These are phyloP conservation scores for Thielaviopsis ethacetica DNA, from an alignment of 2,329 filamentous ascomycete genomes.

Conservation along the genomic window DNA sequence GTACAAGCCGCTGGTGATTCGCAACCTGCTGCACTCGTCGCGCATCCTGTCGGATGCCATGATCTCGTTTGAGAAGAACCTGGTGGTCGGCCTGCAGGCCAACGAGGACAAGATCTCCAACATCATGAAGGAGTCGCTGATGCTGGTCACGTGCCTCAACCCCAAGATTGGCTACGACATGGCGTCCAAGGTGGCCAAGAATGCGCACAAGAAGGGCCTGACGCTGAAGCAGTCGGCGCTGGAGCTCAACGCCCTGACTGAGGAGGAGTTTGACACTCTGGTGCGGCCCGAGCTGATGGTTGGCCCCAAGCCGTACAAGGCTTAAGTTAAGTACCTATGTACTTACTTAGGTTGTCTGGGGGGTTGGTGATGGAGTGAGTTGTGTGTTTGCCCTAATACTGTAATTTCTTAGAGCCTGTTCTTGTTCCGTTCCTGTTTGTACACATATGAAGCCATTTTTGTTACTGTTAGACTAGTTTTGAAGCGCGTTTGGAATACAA, in stretches of 20 bases:
- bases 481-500: neutral
- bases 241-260: conserved; percentile 76
- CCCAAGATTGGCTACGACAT: conserved; percentile 95
- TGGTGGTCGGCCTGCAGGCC: conserved; percentile 73
- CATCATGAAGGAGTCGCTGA: conserved; percentile 93
- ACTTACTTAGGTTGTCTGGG: no score
- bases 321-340: conserved; percentile 27
- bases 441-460: neutral
- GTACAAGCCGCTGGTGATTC: conserved; percentile 93
- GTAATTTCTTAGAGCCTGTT: neutral
- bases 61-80: conserved; percentile 87
- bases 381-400: neutral
- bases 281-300: conserved; percentile 95
- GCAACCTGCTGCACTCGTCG: conserved; percentile 84
- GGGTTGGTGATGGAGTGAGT: no score
- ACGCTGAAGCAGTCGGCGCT: conserved; percentile 89
- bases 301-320: conserved; percentile 52
- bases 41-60: conserved; percentile 83
- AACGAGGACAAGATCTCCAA: conserved; percentile 84
- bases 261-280: conserved; percentile 76
- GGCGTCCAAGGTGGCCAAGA: conserved; percentile 94
- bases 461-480: neutral
- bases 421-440: neutral
- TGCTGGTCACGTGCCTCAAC: conserved; percentile 96
- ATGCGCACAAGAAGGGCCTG: conserved; percentile 94